Base-by-base conservation (phyloP, 441 rosid species). In the Hura crepitans region DNA sequence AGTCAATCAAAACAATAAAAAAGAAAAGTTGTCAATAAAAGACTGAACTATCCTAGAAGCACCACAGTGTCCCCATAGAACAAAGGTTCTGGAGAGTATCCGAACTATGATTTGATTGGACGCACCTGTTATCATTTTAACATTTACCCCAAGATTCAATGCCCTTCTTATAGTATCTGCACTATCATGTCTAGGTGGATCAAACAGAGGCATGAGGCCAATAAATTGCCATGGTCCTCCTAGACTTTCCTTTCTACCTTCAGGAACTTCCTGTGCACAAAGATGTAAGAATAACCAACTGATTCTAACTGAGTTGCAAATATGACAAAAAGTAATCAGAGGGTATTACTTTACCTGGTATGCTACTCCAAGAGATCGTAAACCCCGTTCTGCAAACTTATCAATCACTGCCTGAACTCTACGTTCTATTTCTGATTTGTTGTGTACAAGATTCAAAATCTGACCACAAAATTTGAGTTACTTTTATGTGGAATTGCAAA, bases 161-260 rank as follows among this genome's bases (percentile, higher is more conserved):
- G 97, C 93, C n/a, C 93, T 73, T 57, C 90, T 83, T 12, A 91
- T 91, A 3, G 95, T 91, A 75, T 89, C 95, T 0, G 93, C 95
- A 78, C 95, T 89, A 64, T 91, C 97, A 28, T 91, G 96, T 67
- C 96, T 87, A 31, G 96, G 97, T 6, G 96, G 97, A 49, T 91
- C 97, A 59, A 89, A 91, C 58, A 91, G 86, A 62, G 93, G 95
- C 79, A 91, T 54, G 39, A 89, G 86, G 58, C 96, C 93, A 13
- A 89, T 84, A 66, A 91, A 89, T 72, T 87, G 92, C 96, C 97
- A 91, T 33, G 96, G 84, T 55, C 57, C 83, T 68, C 93, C 96
- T 0, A 66, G 73, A 54, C 96, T 84, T 60, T 87, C 93, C 79
- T 87, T 89, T 59, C 30, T 85, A 71, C 85, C 86, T 72, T 85